A percentile compares a stretch with the other conserved stretches of the same genome.
These are phyloP conservation scores for Tulasnella sp. DNA, from an alignment of 768 basidiomycete species.

Conservation along the genomic window DNA sequence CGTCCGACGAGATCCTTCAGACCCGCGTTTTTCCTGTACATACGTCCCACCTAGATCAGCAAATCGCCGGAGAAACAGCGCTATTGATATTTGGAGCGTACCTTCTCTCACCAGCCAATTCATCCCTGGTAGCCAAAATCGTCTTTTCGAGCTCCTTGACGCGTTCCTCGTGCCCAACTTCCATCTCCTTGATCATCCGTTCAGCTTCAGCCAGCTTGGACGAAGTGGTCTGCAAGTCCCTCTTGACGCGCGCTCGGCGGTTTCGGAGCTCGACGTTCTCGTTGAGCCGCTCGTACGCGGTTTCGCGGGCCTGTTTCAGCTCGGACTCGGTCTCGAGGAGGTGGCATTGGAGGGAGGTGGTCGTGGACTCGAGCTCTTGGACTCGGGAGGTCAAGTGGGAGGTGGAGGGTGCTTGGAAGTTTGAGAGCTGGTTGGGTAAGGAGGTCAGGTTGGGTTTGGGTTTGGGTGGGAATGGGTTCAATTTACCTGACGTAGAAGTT, in stretches of 20 bases:
- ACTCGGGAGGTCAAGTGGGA: neutral
- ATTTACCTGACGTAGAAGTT: neutral
- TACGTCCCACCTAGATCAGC: neutral
- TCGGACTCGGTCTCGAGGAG: neutral
- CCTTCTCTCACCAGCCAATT: conserved; percentile 1
- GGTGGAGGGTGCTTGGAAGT: neutral
- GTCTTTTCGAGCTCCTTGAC: neutral
- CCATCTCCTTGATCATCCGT: neutral
- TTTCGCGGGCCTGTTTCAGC: neutral
- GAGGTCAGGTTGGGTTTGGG: neutral
- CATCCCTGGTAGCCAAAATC: neutral
- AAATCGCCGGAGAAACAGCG: neutral
- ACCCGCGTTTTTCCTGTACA: neutral
- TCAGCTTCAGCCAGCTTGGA: neutral
- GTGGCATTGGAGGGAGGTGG: neutral
- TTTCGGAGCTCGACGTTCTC: conserved; percentile 1
- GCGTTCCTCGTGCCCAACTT: neutral
- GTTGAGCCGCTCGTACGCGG: neutral
- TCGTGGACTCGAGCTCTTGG: conserved; percentile 1
- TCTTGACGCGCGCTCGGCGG: neutral
- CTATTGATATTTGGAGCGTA: neutral
- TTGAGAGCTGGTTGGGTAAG: neutral
- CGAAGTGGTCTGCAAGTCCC: neutral
- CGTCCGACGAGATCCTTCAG: neutral
- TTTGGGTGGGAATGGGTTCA: neutral